Conservation (phyloP, 1,284 basidiomycete genomes). For the Puccinia novopanici region DNA sequence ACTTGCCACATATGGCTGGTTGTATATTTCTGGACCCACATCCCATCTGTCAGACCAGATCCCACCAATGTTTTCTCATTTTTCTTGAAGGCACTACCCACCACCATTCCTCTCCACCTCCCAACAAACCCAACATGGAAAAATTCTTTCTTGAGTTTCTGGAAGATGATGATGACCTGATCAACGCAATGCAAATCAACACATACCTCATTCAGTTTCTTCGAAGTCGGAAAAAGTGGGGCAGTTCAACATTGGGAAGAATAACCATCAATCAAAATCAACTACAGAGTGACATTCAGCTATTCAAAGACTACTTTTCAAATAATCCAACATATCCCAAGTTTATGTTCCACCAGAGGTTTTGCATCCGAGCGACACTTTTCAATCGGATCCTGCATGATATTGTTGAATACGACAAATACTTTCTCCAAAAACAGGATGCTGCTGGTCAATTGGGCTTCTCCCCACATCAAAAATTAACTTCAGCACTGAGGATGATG, state of each 20-base stretch:
- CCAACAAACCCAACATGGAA: neutral
- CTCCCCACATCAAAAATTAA: neutral
- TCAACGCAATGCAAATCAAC: no score
- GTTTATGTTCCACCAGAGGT: neutral
- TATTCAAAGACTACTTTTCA: neutral
- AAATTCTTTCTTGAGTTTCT: no score
- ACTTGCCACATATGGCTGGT: no score
- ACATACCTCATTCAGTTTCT: no score
- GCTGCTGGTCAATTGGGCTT: constrained; percentile 9
- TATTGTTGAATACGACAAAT: constrained; percentile 36
- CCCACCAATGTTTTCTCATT: no score
- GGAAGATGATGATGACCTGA: no score
- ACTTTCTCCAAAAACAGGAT: constrained; percentile 3
- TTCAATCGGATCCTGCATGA: constrained; percentile 2
- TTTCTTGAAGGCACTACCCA: no score
- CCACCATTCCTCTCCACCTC: no score
- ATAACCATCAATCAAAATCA: neutral
- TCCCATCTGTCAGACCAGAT: no score
- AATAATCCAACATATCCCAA: neutral
- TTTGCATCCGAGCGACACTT: neutral
- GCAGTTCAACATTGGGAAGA: neutral
- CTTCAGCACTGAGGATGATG: neutral
- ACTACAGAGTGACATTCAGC: neutral
- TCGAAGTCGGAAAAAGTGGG: neutral
- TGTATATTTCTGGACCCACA: no score